Evolutionary conservation across 2,329 filamentous ascomycete species (phyloP), one percentile per base, ranked within the genome.

Genomic region (Cryphonectria carpinicola): DNA sequence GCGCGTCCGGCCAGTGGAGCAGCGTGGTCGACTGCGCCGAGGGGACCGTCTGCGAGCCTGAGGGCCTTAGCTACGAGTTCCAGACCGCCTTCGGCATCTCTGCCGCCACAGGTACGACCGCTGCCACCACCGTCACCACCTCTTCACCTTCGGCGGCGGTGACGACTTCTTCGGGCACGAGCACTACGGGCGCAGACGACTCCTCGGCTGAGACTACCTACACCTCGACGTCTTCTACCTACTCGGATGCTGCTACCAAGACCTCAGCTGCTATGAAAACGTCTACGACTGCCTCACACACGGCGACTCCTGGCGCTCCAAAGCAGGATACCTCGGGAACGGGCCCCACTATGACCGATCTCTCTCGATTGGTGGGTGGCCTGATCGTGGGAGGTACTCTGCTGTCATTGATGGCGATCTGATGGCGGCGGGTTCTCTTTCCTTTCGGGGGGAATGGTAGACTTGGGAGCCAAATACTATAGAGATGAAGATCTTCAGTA

Each of bases 1-100:
- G 86, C 74, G 84, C 83, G 3, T 76, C 79, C 13, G 85, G 85
- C 2, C 75, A 70, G 14, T 88, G 85, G 86, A 85, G 81, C 72
- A 77, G 72, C 0, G 79, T 81, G n/a, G 79, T 86, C 77, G 71
- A 80, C 52, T 82, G 81, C 70, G 81, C 85, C 0, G 76, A 77
- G 6, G 84, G 85, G 6, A 87, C 85, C 2, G 75, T 75, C n/a
- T 87, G 85, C 73, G 60, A 43, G 66, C 85, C 85, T 0, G 74
- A 75, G 1, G 84, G 85, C 1, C 76, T 83, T 63, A 82, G 80
- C 3, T 76, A 81, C 54, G 80, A 84, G 58, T 80, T 85, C 69
- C 74, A 77, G 22, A 52, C 60, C 11, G 41, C 39, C 46, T 68
- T 68, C 32, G 41, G 32, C n/a, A 54, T 63, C n/a, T 49, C 41